A percentile compares a stretch with the other conserved stretches of the same genome.
Evolutionary conservation across 2,329 filamentous ascomycete genomes (phyloP).

Genomic region (Aspergillus vadensis): DNA sequence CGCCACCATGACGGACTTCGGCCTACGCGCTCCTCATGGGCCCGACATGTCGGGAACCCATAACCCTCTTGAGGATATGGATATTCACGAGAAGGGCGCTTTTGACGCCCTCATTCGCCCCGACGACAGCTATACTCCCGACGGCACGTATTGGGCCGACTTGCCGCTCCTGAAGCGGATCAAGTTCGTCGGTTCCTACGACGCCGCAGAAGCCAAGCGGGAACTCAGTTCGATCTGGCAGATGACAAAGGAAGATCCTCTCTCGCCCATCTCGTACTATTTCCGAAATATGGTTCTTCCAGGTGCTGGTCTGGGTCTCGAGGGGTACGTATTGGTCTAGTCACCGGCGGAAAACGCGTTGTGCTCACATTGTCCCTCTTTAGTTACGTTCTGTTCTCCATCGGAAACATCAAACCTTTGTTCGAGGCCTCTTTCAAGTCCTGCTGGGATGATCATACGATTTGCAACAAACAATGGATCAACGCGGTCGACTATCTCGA

Average conservation of each 20-base stretch:
- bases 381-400: slow-evolving; percentile 93
- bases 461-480: slow-evolving; percentile 79
- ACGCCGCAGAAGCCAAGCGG: slow-evolving; percentile 67
- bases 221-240: slow-evolving; percentile 69
- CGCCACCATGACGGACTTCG: slow-evolving; percentile 40
- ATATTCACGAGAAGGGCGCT: slow-evolving; percentile 59
- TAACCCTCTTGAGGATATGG: slow-evolving; percentile 54
- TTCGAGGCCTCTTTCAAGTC: slow-evolving; percentile 72
- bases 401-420: slow-evolving; percentile 85
- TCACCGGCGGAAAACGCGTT: neutral
- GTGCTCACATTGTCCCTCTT: neutral
- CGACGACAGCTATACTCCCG: slow-evolving; percentile 79
- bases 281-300: slow-evolving; percentile 89
- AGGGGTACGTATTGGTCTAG: slow-evolving; percentile 59
- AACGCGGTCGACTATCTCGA: slow-evolving; percentile 87
- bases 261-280: slow-evolving; percentile 83
- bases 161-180: slow-evolving; percentile 69
- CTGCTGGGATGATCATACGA: slow-evolving; percentile 71
- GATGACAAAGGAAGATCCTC: slow-evolving; percentile 85
- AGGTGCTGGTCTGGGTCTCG: slow-evolving; percentile 85
- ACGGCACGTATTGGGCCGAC: slow-evolving; percentile 93
- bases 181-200: slow-evolving; percentile 73
- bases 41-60: slow-evolving; percentile 51
- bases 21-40: slow-evolving; percentile 49
- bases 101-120: slow-evolving; percentile 83